Evolutionary conservation across 2,329 filamentous ascomycete species (phyloP).

Genomic region (Venturia pyrina): DNA sequence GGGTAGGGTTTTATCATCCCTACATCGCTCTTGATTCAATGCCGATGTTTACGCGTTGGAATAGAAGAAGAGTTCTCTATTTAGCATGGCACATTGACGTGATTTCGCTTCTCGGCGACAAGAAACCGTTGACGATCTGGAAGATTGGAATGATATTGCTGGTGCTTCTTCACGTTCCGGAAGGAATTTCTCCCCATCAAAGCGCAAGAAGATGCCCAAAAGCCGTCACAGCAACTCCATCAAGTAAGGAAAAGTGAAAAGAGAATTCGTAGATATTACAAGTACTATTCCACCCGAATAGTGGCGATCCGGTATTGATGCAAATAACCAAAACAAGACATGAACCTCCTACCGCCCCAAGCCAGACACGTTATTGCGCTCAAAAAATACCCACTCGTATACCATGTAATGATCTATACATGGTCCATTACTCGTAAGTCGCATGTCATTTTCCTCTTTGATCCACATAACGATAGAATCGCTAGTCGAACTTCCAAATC

Average conservation of each 20-base stretch:
- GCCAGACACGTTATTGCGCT: not conserved
- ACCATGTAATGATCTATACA: conserved; percentile 1
- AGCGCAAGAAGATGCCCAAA: not conserved
- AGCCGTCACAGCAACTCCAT: not conserved
- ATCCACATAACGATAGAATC: not conserved
- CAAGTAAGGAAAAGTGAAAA: not conserved
- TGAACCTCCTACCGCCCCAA: not conserved
- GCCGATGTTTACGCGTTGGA: too few species aligned
- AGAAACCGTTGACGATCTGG: not conserved
- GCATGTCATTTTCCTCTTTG: not conserved
- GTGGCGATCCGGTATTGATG: not conserved
- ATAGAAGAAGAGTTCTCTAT: not conserved
- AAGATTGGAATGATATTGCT: not conserved
- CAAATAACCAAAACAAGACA: not conserved
- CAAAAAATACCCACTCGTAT: not conserved
- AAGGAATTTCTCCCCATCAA: not conserved
- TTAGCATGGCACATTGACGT: not conserved
- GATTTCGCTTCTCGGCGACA: not conserved
- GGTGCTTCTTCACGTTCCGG: not conserved
- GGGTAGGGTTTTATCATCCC: too few species aligned
- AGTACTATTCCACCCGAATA: not conserved
- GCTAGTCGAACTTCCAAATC: not conserved
- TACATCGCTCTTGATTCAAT: too few species aligned
- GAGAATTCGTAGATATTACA: not conserved
- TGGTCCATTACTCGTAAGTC: not conserved